These are phyloP conservation scores for Pseudozyma pruni DNA, from an alignment of 1,284 basidiomycete species.

Conservation along the genomic window DNA sequence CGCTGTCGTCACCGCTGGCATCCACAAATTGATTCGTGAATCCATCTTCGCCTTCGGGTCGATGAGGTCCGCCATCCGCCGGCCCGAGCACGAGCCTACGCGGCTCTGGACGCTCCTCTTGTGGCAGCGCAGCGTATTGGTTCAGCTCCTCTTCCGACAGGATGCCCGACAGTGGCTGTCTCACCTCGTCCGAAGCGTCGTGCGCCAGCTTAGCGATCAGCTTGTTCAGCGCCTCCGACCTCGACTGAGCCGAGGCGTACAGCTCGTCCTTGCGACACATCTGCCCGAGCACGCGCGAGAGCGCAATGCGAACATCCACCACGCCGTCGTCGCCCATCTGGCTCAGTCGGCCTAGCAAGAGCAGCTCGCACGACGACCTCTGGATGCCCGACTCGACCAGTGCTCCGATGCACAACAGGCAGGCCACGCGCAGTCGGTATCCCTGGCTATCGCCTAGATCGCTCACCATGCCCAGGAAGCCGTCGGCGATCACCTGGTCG, in stretches of 20 bases:
- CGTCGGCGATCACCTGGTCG: slow-evolving; percentile 56
- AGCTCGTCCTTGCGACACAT: slow-evolving; percentile 68
- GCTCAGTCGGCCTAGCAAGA: slow-evolving; percentile 75
- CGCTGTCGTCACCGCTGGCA: slow-evolving; percentile 25
- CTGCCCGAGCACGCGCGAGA: slow-evolving; percentile 77
- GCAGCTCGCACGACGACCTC: slow-evolving; percentile 71
- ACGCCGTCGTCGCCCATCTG: slow-evolving; percentile 77
- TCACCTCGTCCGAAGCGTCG: slow-evolving; percentile 59
- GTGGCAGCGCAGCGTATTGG: slow-evolving; percentile 1
- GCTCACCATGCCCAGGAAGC: slow-evolving; percentile 64
- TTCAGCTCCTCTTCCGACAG: slow-evolving; percentile 34
- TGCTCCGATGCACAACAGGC: slow-evolving; percentile 53
- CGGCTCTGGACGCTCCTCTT: slow-evolving; percentile 4
- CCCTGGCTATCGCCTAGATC: slow-evolving; percentile 56
- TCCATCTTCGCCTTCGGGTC: slow-evolving; percentile 33
- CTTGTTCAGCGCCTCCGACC: slow-evolving; percentile 41
- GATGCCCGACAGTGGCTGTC: slow-evolving; percentile 40
- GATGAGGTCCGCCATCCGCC: slow-evolving; percentile 53
- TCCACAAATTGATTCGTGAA: slow-evolving; percentile 34
- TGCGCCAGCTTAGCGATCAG: slow-evolving; percentile 52
- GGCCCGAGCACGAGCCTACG: slow-evolving; percentile 61
- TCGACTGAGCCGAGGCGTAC: slow-evolving; percentile 58
- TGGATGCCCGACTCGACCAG: slow-evolving; percentile 55
- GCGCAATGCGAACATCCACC: slow-evolving; percentile 85
- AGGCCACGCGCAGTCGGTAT: slow-evolving; percentile 63